Evolutionary conservation across 2,329 filamentous ascomycete species (phyloP), one percentile per base, ranked within the genome.

Genomic region (Truncatella angustata): DNA sequence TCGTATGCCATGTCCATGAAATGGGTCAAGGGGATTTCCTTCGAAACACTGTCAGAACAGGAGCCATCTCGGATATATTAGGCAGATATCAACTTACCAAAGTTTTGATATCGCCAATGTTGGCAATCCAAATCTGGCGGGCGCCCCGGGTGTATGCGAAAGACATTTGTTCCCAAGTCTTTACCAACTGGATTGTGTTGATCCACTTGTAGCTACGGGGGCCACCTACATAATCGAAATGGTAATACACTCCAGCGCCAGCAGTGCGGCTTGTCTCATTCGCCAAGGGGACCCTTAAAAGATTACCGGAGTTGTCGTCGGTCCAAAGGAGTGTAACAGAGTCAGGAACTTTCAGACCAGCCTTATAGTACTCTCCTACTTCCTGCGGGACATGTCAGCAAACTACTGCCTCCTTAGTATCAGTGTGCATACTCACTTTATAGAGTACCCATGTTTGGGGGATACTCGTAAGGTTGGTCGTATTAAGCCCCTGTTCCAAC

Each of bases 291-390:
- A 42, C n/a, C 12, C 37, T 14, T 12, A 20, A 20, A 5, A 42
- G 12, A 59, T 82, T 80, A 2, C 81, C 80, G 59, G 71, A 77
- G 60, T 83, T 84, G 60, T 85, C 81, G 57, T 84, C 81, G 0
- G 78, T 74, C 75, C 79, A 84, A 1, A 84, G 68, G 4, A 84
- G 67, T 0, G 77, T 84, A 16, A 85, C 75, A 57, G 81, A 74
- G 34, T 84, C 80, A 0, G 77, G 75, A 2, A 85, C 81, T 4
- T 73, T 67, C 69, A 84, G 77, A 12, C 81, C 80, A 14, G 75
- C 73, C 58, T 82, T 75, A 58, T 78, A 83, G 60, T 84, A 84
- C 10, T 75, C 77, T 39, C 78, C 77, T 0, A 85, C 80, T 56
- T 69, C 67, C 58, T 83, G 83, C 64, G 83, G 84, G 60, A 84